Conservation (phyloP, 225 moss, liverwort and hornwort species). For the Ulota crispa region DNA sequence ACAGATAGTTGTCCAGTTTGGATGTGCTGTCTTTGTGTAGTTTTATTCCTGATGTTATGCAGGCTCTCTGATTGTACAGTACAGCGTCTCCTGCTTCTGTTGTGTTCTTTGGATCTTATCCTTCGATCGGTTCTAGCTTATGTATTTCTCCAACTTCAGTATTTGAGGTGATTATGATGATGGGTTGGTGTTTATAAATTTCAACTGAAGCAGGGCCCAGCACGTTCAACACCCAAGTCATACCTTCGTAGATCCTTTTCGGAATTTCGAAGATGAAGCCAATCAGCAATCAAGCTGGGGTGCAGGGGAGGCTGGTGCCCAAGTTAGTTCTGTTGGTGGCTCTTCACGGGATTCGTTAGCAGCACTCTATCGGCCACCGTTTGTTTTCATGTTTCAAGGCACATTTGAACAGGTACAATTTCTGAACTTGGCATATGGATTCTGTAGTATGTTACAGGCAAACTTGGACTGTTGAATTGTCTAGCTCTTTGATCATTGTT, state of each 20-base stretch:
- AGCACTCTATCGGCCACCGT: conserved; percentile 93
- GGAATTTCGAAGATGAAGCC: conserved; percentile 97
- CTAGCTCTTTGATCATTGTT: conserved; percentile 4
- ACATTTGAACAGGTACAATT: conserved; percentile 87
- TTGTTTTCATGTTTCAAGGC: conserved; percentile 96
- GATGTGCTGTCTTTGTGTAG: conserved; percentile 12
- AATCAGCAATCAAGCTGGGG: conserved; percentile 81
- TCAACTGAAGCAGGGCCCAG: conserved; percentile 57
- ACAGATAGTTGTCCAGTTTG: conserved; percentile 8
- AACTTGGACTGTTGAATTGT: conserved; percentile 5
- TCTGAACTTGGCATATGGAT: background rate
- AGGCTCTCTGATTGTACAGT: background rate
- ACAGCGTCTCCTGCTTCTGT: conserved; percentile 7
- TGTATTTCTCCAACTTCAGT: conserved; percentile 1
- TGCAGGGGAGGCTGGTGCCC: conserved; percentile 61
- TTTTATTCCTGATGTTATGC: conserved; percentile 3
- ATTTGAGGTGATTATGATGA: conserved; percentile 9
- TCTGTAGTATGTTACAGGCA: background rate
- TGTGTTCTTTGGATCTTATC: background rate
- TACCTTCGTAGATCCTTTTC: conserved; percentile 93
- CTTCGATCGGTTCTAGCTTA: conserved; percentile 5
- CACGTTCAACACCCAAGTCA: conserved; percentile 71
- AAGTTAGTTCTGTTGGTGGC: conserved; percentile 56
- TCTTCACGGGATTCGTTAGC: conserved; percentile 85
- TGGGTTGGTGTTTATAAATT: background rate